Evolutionary conservation across 2,329 filamentous ascomycete species (phyloP), one percentile per base, ranked within the genome.

Genomic region (Ascochyta lentis): DNA sequence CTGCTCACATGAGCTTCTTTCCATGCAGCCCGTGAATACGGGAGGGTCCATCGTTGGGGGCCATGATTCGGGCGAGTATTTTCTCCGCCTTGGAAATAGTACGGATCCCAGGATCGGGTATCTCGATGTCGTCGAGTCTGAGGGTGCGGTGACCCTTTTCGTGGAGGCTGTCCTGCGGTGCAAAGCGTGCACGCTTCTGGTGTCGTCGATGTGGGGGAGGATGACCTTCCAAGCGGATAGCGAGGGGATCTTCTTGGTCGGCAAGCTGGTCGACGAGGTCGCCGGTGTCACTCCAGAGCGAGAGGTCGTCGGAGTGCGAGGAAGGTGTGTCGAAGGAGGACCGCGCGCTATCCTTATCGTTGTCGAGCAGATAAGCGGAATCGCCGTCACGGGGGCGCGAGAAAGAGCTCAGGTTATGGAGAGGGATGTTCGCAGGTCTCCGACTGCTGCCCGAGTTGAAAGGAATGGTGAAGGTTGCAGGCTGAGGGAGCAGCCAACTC

Each of bases 211-310:
- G 61, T 42, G 63, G 64, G n/a, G 88, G 80, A 51, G 83, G 79
- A 66, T 86, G 83, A 68, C 78, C 84, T 75, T 91, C 86, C 57
- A 94, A 82, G 69, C 86, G 88, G 66, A 87, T 85, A 66, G 86
- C 87, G 65, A 96, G 83, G 56, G 92, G 91, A 75, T 96, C 91
- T 78, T 94, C 87, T 71, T 88, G 87, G 81, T 90, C 89, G 70
- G 86, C 90, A 67, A 93, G 83, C 83, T 96, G 94, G 80, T 97
- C 94, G 71, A 91, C 92, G 69, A 98, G 86, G 78, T 98, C 95
- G 72, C 92, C 94, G 40, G 94, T 96, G 77, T 97, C 92, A 73
- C 91, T 93, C 92, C 92, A 97, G 68, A 90, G 86, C 56, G 88
- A 91, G 76, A 91, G 90, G 69, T 89, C 86, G 69, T 89, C 86